These are phyloP conservation scores for Emericellopsis terricola DNA, from an alignment of 495 filamentous ascomycete species.

Conservation along the genomic window DNA sequence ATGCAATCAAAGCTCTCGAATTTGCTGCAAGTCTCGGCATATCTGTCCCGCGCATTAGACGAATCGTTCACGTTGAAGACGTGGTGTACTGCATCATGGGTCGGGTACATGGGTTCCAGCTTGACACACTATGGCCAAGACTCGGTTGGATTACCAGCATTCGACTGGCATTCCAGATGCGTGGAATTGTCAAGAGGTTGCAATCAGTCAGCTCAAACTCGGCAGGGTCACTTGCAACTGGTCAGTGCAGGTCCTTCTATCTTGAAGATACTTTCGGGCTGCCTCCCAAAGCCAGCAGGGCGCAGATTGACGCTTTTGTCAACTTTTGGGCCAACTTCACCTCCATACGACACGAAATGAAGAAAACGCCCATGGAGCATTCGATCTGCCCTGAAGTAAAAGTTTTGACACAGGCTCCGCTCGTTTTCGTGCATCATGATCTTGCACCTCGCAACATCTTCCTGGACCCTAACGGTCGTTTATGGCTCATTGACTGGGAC, in stretches of 20 bases:
- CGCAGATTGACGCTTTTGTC: not conserved
- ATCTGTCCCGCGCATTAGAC: not conserved
- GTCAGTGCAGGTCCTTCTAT: not conserved
- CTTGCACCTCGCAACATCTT: slow-evolving; percentile 9
- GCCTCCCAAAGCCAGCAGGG: not conserved
- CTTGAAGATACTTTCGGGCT: not conserved
- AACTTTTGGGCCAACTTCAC: not conserved
- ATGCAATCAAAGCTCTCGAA: not conserved
- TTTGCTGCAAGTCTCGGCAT: not conserved
- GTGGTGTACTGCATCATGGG: not conserved
- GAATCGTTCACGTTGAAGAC: not conserved
- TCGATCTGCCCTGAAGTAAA: not conserved
- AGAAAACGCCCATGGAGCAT: not conserved
- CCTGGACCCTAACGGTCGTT: slow-evolving; percentile 3
- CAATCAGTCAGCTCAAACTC: not conserved
- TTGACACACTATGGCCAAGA: not conserved
- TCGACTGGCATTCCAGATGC: not conserved
- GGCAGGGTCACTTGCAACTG: not conserved
- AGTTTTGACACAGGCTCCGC: not conserved
- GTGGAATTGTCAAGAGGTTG: not conserved
- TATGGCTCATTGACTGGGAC: slow-evolving; percentile 8
- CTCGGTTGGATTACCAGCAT: not conserved
- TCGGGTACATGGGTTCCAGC: not conserved
- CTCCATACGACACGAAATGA: not conserved
- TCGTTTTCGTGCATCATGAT: slow-evolving; percentile 9